Percentiles rank a stretch among this genome's conserved stretches.
These are phyloP conservation scores for Clonostachys rhizophaga DNA, from an alignment of 2,329 filamentous ascomycete species.

Conservation along the genomic window DNA sequence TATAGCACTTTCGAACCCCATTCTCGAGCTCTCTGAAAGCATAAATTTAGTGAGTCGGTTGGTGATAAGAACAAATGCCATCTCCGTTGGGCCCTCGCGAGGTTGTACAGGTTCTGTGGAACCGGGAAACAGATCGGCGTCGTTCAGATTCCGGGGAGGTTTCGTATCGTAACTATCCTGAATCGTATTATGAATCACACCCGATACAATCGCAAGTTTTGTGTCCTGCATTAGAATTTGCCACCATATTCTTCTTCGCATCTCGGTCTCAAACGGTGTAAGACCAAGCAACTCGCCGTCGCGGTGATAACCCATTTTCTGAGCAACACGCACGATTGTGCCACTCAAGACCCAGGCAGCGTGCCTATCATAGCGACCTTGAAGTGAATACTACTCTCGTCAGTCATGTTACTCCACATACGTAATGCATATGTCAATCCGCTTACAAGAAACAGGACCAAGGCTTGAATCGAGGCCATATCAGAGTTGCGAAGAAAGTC, in stretches of 20 bases:
- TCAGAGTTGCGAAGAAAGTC: slow-evolving; percentile 57
- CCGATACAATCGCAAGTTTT: slow-evolving; percentile 52
- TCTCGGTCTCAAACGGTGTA: slow-evolving; percentile 60
- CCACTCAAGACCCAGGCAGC: slow-evolving; percentile 58
- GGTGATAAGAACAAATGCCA: slow-evolving; percentile 50
- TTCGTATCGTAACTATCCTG: slow-evolving; percentile 52
- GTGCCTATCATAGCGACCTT: slow-evolving; percentile 54
- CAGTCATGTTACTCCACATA: too few species aligned
- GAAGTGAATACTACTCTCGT: slow-evolving; percentile 41
- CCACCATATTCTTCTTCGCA: slow-evolving; percentile 66
- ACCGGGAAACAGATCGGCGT: slow-evolving; percentile 50
- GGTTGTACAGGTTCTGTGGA: slow-evolving; percentile 45
- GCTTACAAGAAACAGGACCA: slow-evolving; percentile 51
- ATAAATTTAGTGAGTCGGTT: slow-evolving; percentile 47
- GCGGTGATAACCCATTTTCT: slow-evolving; percentile 63
- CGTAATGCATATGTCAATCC: too few species aligned
- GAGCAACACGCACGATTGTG: slow-evolving; percentile 56
- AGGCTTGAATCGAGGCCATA: slow-evolving; percentile 52
- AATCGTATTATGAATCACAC: slow-evolving; percentile 46
- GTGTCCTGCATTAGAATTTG: slow-evolving; percentile 54
- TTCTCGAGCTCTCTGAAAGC: slow-evolving; percentile 21
- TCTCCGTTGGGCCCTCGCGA: slow-evolving; percentile 54
- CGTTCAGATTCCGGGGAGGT: slow-evolving; percentile 52
- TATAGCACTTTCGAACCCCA: slow-evolving; percentile 43
- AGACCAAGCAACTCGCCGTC: slow-evolving; percentile 54